Percentiles rank a stretch among this genome's conserved stretches.
phyloP scores from a whole-genome alignment of 345 rosid genomes.

The Brassica nigra region DNA sequence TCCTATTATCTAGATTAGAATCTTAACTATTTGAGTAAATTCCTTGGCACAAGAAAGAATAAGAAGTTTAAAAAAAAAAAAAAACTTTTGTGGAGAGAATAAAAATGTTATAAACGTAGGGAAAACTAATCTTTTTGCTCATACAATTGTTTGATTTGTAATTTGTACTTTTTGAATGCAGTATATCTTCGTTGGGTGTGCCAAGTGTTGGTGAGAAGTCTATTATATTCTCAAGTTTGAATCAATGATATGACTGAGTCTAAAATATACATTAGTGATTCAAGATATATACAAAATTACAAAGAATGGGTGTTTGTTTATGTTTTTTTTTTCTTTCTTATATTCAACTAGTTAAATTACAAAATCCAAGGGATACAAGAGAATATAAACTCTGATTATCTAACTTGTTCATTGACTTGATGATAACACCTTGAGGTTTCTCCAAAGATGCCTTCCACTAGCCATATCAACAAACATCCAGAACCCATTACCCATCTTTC shows the following conservation, averaged over 20 bases:
- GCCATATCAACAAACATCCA: conserved; percentile 90
- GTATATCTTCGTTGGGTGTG: neutral
- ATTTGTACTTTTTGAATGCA: no score
- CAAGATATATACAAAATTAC: neutral
- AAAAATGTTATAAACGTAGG: no score
- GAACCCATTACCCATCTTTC: conserved; percentile 55
- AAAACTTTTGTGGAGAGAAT: no score
- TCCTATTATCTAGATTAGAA: neutral
- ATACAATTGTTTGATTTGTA: neutral
- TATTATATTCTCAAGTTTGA: neutral
- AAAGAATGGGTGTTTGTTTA: neutral
- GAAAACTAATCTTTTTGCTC: neutral
- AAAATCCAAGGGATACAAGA: neutral
- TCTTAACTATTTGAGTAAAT: neutral
- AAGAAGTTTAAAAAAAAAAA: no score
- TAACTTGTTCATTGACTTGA: neutral
- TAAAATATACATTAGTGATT: neutral
- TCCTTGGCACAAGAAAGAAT: no score
- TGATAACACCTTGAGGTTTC: conserved; percentile 57
- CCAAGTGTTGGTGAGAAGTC: neutral
- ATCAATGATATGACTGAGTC: neutral
- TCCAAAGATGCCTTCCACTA: conserved; percentile 77
- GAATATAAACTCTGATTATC: no score
- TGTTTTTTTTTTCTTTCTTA: no score
- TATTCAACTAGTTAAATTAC: neutral